Base-by-base conservation (phyloP, 768 basidiomycete species). In the Chalciporus pseudorubinellus region DNA sequence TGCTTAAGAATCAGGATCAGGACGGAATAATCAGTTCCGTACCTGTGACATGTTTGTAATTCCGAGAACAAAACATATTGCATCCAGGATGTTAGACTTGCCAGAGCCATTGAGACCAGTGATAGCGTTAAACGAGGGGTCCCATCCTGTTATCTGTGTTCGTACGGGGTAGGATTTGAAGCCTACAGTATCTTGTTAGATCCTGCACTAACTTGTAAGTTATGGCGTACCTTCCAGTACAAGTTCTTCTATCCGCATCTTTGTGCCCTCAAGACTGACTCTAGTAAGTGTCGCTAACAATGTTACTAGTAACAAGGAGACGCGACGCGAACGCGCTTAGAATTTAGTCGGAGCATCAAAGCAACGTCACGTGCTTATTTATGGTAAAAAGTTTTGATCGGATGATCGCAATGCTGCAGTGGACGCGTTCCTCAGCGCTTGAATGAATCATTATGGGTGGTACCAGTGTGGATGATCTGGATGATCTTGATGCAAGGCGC, bases 51-150 rank as follows among this genome's bases (percentile, higher is more conserved):
- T 91, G 69, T 98, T 98, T 2, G 95, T 98, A 59, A 98, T 91
- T 14, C 97, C 97, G 18, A 99, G 79, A 14, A 98, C 97, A 67
- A 99, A 99, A 72, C 95, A 97, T 71, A 98, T 98, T 52, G 97
- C 95, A 75, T 99, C 97, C 56, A 99, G 83, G 62, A 99, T 98
- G 74, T 99, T 99, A 52, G 94, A 97, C 76, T 99, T 98, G 60
- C 95, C 95, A 0, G 93, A 95, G 3, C 92, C 93, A 74, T 93
- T 93, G 59, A 92, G 81, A 41, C 95, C 95, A 5, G 93, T 97
- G 71, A 99, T 98, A 5, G 97, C 97, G 68, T 98, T 98, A 81
- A 99, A 99, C 4, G 92, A 95, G 6, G 91, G 73, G 66, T 98
- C 95, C 93, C 97, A 99, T 55, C 95, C 95, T 0, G 87, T 87